Evolutionary conservation across 805 yeast species (phyloP), one percentile per base, ranked within the genome.

Genomic region (Suhomyces vadensis): DNA sequence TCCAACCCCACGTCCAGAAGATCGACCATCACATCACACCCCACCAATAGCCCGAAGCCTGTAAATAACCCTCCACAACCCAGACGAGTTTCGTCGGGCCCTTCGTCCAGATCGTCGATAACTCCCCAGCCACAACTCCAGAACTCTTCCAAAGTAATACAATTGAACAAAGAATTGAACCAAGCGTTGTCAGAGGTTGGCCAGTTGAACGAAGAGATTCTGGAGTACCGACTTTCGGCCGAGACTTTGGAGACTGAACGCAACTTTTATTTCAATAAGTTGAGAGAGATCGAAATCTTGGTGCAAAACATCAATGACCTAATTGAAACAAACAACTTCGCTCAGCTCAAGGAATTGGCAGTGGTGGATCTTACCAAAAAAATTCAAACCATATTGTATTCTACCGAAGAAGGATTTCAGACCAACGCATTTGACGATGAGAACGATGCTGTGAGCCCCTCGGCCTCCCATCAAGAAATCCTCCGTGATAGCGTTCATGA

Each of bases 201-300:
- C 2, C 61, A 56, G 13, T 64, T 74, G 10, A 65, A 64, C n/a
- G 67, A 72, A 4, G 89, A 87, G 51, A 53, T 80, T 14, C 72
- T 71, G 11, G 87, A 83, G 50, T 75, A 77, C 51, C 75, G 74
- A 46, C 71, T 77, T 17, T 79, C 83, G 10, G 77, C 83, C 16
- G 86, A 82, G 39, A 79, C 83, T 10, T 68, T 88, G 39, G 87
- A 84, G 56, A 78, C 86, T 1, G 97, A 94, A 61, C 79, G 98
- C 50, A 86, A 87, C 62, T 89, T 92, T 57, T 94, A 94, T 63
- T 92, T 87, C 67, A 83, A 85, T 57, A 94, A 92, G 65, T 71
- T 94, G 42, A 77, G 96, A 50, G 95, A 87, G 47, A 87, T 94
- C 44, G 99, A 94, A 64, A 80, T 88, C 21, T 66, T 91, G 37